A percentile compares a stretch with the other conserved stretches of the same genome.
Evolutionary conservation across 2,329 filamentous ascomycete genomes (phyloP).

Genomic region (Cytospora schulzeri): DNA sequence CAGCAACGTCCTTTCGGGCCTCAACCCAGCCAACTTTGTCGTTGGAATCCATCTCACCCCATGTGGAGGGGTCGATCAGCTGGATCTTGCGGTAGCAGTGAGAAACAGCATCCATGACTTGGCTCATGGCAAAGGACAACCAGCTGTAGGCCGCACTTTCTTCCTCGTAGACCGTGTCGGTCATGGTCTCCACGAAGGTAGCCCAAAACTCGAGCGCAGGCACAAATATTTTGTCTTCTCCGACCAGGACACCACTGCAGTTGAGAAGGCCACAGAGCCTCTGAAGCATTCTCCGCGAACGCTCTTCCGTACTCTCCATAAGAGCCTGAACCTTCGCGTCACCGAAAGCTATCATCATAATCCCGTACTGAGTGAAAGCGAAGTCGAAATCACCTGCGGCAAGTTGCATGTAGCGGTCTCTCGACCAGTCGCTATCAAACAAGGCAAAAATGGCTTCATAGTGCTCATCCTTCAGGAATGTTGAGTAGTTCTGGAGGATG

Average conservation of each 20-base stretch:
- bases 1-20: slow-evolving; percentile 76
- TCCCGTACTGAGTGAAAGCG: slow-evolving; percentile 65
- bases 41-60: slow-evolving; percentile 69
- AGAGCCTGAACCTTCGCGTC: slow-evolving; percentile 65
- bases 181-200: slow-evolving; percentile 70
- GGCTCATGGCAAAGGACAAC: slow-evolving; percentile 59
- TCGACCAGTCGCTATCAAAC: slow-evolving; percentile 62
- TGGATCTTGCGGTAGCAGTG: slow-evolving; percentile 70
- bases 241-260: slow-evolving; percentile 66
- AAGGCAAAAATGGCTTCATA: slow-evolving; percentile 59
- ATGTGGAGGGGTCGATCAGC: slow-evolving; percentile 61
- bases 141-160: slow-evolving; percentile 52
- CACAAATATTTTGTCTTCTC: slow-evolving; percentile 75
- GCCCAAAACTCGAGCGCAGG: slow-evolving; percentile 81
- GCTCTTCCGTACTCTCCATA: slow-evolving; percentile 53
- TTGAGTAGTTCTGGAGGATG: slow-evolving; percentile 64
- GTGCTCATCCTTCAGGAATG: slow-evolving; percentile 62
- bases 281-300: slow-evolving; percentile 55
- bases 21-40: slow-evolving; percentile 69
- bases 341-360: slow-evolving; percentile 69
- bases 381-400: slow-evolving; percentile 64
- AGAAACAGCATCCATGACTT: slow-evolving; percentile 66
- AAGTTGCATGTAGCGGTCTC: slow-evolving; percentile 56
- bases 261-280: slow-evolving; percentile 67
- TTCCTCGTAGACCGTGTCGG: slow-evolving; percentile 58